Evolutionary conservation across 768 basidiomycete species (phyloP).

Genomic region (Mycena vitilis): DNA sequence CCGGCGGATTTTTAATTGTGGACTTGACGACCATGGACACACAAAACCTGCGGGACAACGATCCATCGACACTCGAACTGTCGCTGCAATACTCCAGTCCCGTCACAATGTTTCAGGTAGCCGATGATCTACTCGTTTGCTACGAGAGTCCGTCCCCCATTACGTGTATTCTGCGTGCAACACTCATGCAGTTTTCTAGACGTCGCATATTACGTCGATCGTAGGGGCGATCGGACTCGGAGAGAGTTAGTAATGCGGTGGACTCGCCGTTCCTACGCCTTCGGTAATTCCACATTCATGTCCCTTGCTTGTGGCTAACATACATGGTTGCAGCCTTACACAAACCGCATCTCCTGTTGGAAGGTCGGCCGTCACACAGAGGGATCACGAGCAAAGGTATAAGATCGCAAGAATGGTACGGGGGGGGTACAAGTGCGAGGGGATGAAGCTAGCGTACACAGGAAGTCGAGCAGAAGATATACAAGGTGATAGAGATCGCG

Average conservation of each 20-base stretch:
- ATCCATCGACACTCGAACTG: conserved; percentile 65
- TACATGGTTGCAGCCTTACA: conserved; percentile 64
- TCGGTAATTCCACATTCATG: conserved; percentile 56
- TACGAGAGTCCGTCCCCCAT: conserved; percentile 70
- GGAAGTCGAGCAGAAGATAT: too few relatives aligned
- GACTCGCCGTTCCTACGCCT: conserved; percentile 77
- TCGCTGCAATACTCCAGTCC: conserved; percentile 60
- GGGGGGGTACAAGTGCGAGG: too few relatives aligned
- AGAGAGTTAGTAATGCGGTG: conserved; percentile 76
- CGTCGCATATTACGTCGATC: conserved; percentile 85
- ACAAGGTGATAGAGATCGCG: too few relatives aligned
- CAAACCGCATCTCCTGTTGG: conserved; percentile 84
- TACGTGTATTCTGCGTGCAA: background rate
- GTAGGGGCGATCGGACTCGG: conserved; percentile 77
- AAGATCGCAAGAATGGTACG: too few relatives aligned
- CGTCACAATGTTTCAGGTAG: conserved; percentile 80
- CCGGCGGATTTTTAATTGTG: conserved; percentile 37
- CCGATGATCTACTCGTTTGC: conserved; percentile 81
- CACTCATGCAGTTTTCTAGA: conserved; percentile 52
- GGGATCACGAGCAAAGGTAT: too few relatives aligned
- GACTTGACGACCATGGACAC: conserved; percentile 82
- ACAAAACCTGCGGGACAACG: conserved; percentile 74
- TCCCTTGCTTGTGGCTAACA: too few relatives aligned
- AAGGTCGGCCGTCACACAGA: too few relatives aligned
- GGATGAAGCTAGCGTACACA: too few relatives aligned